A percentile compares a stretch with the other conserved stretches of the same genome.
Conservation (phyloP, 176 grass and related monocot genomes). For the Microstegium vimineum region DNA sequence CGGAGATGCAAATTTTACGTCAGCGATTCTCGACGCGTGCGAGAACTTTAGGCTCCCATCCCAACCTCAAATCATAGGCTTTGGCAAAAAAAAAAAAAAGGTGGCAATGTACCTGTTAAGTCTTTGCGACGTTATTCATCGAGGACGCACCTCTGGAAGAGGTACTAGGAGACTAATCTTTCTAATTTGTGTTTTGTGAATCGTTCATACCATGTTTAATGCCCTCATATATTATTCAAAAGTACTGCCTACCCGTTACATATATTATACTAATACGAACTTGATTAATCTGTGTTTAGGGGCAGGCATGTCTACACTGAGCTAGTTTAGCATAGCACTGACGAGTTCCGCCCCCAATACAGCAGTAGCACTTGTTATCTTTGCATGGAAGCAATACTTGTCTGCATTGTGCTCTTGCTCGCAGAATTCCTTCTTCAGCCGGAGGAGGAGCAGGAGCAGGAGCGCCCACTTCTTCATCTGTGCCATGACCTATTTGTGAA, state of each 20-base stretch:
- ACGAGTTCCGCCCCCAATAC: neutral
- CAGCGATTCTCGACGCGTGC: no score
- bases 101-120: no score
- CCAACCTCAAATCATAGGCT: no score
- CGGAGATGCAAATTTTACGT: no score
- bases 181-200: neutral
- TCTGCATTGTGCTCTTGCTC: neutral
- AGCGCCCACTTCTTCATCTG: neutral
- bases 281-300: neutral
- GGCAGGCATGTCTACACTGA: no score
- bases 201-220: neutral
- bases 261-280: no score
- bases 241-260: neutral
- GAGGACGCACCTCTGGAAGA: neutral
- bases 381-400: neutral
- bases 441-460: neutral
- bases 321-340: no score
- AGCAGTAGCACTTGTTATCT: neutral
- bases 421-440: neutral
- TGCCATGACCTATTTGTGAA: neutral
- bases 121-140: no score
- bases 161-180: neutral
- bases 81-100: no score
- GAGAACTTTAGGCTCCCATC: no score
- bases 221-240: no score